Evolutionary conservation across 225 moss, liverwort and hornwort genomes (phyloP), one percentile per base, ranked within the genome.

Genomic region (Takakia lepidozioides): DNA sequence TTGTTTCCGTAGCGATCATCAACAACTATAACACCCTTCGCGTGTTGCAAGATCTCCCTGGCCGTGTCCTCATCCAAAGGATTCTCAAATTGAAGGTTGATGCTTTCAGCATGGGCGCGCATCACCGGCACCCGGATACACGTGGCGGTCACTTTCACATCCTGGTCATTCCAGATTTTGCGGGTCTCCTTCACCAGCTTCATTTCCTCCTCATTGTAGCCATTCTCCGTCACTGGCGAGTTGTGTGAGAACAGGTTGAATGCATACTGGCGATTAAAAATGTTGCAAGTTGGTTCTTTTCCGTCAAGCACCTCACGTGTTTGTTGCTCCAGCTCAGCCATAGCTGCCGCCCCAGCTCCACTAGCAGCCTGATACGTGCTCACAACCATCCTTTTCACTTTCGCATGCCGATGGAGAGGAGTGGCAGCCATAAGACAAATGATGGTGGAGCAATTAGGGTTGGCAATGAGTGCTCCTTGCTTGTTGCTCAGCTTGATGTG

Each of bases 201-300:
- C 91, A 99, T 99, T 74, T 99, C 98, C 75, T 99, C 98, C 62
- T 99, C 98, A 41, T 99, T 91, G 57, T 91, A 99, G 19, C 98
- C 98, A 43, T 99, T 99, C 7, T 7, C 69, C 2, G 83, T 83
- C 14, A 99, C 91, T 11, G 83, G 49, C 2, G 98, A 91, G 60
- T 99, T 99, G 69, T 99, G 98, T 0, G 98, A 99, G 46, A 99
- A 99, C 10, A 99, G 56, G 49, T 99, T 99, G 72, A 99, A 91
- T 0, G 98, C 98, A 55, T 99, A 99, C 49, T 98, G 84, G 9
- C 82, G 61, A 58, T 48, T 60, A 59, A 99, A 99, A 44, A 99
- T 99, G 30, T 85, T 87, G 70, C 98, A 99, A 8, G 98, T 99
- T 3, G 98, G 98, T 49, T 65, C 65, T 58, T 87, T 81, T 2